Base-by-base conservation (phyloP, 768 basidiomycete genomes). In the Tremella yokohamensis region DNA sequence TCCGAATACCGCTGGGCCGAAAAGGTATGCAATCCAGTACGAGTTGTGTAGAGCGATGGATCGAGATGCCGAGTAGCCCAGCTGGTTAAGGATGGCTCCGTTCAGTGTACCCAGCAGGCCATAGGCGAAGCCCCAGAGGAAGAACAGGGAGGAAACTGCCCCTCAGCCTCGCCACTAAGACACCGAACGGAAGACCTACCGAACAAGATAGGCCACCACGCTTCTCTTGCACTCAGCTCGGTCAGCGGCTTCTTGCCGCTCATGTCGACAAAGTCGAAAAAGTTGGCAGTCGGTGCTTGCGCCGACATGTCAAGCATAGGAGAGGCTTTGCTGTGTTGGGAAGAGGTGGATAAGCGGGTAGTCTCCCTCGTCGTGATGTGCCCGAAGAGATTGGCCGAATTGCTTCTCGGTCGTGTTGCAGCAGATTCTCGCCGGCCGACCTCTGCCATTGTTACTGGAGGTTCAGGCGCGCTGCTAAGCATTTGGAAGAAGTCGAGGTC, bases 91-190 rank as follows among this genome's bases (percentile, higher is more conserved):
- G 51, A 73, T 73, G 40, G 68, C 52, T 12, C 60, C 61, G 52
- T 65, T 76, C 40, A 76, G 60, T 1, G 65, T 72, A 0, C 74
- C 74, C 9, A 76, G 61, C 2, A 76, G 63, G n/a, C 74, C 74
- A 47, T 73, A 73, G 1, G 69, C 68, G 58, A 73, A 72, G 8
- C 74, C 74, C 74, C 74, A 76, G 13, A 72, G 40, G 64, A 73
- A 66, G 64, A 73, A 73, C 13, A 76, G 65, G 47, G 55, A 66
- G 8, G 69, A 68, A 2, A 70, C 72, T 67, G 57, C 3, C 18
- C 3, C 8, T 47, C 47, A 39, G 56, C 49, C 19, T 12, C 8
- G 39, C 8, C 16, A 6, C 19, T 42, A 13, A 18, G 12, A 37
- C 13, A 40, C 15, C 26, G 20, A 4, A 11, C 6, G 29, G 29